Conservation (phyloP, 2,329 filamentous ascomycete genomes). For the Fusarium keratoplasticum region DNA sequence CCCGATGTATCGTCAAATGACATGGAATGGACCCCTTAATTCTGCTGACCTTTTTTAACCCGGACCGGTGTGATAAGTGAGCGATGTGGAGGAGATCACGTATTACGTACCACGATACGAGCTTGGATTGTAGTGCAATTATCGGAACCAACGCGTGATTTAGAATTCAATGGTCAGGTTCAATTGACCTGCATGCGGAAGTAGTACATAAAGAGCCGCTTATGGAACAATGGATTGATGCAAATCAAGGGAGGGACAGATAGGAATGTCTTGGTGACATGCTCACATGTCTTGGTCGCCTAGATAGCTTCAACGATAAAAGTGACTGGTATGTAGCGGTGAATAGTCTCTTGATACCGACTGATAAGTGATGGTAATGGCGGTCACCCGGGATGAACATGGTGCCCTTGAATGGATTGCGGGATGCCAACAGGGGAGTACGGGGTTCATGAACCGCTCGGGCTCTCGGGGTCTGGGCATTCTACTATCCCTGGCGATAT, state of each 20-base stretch:
- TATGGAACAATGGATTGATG: background rate
- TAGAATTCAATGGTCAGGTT: background rate
- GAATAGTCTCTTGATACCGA: background rate
- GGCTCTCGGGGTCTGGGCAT: background rate
- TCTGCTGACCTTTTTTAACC: background rate
- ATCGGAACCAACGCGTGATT: background rate
- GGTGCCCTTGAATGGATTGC: background rate
- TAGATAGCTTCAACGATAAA: background rate
- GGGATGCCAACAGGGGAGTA: background rate
- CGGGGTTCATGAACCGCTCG: background rate
- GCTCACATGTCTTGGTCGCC: background rate
- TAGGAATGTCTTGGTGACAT: background rate
- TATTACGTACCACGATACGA: background rate
- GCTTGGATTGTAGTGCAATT: background rate
- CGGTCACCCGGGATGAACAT: background rate
- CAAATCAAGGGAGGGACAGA: background rate
- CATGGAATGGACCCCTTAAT: background rate
- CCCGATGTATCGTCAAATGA: background rate
- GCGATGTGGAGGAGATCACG: background rate
- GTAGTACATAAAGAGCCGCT: background rate
- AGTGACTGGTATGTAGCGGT: background rate
- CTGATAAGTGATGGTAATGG: background rate
- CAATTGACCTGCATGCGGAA: background rate
- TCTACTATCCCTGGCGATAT: background rate
- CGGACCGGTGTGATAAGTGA: background rate